Percentiles rank a stretch among this genome's conserved stretches.
These are phyloP conservation scores for Cercospora sp. DNA, from an alignment of 2,329 filamentous ascomycete species.

Conservation along the genomic window DNA sequence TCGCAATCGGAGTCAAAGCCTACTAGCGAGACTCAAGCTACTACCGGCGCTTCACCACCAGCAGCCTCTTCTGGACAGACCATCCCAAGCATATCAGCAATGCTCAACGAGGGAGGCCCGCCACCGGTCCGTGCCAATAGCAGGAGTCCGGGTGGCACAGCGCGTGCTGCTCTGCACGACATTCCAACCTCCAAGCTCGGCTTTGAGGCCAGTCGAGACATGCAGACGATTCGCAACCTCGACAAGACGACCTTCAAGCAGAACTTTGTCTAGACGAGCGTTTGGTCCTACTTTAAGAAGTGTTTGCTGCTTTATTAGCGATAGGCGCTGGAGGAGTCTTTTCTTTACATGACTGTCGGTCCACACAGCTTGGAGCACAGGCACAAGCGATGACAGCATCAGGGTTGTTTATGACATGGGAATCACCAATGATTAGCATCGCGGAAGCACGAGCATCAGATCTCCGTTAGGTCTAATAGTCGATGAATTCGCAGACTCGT, in stretches of 20 bases:
- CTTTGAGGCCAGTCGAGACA: slow-evolving; percentile 41
- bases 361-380: neutral
- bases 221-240: slow-evolving; percentile 40
- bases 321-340: slow-evolving; percentile 13
- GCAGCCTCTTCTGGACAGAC: slow-evolving; percentile 40
- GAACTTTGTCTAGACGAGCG: slow-evolving; percentile 22
- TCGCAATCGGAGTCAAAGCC: slow-evolving; percentile 36
- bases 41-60: slow-evolving; percentile 36
- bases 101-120: slow-evolving; percentile 43
- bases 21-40: slow-evolving; percentile 42
- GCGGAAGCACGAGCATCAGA: neutral
- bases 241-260: slow-evolving; percentile 42
- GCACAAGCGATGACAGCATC: neutral
- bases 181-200: slow-evolving; percentile 43
- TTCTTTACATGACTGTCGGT: neutral
- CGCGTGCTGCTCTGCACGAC: slow-evolving; percentile 37
- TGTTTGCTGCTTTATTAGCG: slow-evolving; percentile 16
- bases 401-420: neutral
- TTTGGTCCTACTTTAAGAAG: neutral
- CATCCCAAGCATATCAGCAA: slow-evolving; percentile 57
- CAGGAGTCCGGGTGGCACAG: slow-evolving; percentile 34
- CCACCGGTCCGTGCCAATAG: slow-evolving; percentile 35
- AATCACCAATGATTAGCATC: neutral
- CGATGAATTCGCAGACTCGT: neutral
- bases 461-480: neutral